Evolutionary conservation across 2,329 filamentous ascomycete genomes (phyloP).

Genomic region (Fonsecaea monophora): DNA sequence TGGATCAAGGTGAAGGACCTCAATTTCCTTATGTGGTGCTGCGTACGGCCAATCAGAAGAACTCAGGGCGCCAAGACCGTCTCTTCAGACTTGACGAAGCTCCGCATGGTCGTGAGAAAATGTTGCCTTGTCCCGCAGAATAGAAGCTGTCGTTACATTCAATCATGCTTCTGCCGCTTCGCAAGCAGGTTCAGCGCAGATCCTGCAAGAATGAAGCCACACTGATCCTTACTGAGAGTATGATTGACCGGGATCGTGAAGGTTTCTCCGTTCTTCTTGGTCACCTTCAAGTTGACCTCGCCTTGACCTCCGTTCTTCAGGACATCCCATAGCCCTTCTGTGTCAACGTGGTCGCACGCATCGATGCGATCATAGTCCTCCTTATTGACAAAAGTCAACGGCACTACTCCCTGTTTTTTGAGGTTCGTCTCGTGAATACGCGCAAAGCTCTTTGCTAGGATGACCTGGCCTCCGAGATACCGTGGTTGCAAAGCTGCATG

Average conservation of each 20-base stretch:
- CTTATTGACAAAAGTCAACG: conserved; percentile 87
- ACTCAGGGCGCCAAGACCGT: conserved; percentile 15
- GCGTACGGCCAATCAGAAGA: conserved; percentile 16
- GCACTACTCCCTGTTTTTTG: conserved; percentile 97
- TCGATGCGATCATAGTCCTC: conserved; percentile 83
- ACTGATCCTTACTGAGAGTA: conserved; percentile 87
- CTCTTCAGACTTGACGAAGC: neutral
- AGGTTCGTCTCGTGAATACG: conserved; percentile 95
- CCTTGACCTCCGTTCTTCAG: conserved; percentile 79
- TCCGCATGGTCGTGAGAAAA: neutral
- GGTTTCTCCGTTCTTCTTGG: conserved; percentile 69
- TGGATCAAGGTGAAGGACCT: conserved; percentile 16
- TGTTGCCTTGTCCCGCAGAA: conserved; percentile 6
- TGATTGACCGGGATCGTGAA: conserved; percentile 80
- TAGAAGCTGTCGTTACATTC: conserved; percentile 15
- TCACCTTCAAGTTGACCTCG: conserved; percentile 72
- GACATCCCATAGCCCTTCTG: conserved; percentile 83
- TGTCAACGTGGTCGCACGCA: conserved; percentile 82
- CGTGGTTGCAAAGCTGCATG: conserved; percentile 89
- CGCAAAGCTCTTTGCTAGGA: conserved; percentile 85
- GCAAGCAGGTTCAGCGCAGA: conserved; percentile 91
- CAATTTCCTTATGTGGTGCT: conserved; percentile 24
- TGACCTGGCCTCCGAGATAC: conserved; percentile 85
- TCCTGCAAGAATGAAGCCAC: conserved; percentile 87
- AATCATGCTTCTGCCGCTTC: conserved; percentile 43